Conservation (phyloP, 352 stramenopile genomes). For the Thraustochytrium striatum region DNA sequence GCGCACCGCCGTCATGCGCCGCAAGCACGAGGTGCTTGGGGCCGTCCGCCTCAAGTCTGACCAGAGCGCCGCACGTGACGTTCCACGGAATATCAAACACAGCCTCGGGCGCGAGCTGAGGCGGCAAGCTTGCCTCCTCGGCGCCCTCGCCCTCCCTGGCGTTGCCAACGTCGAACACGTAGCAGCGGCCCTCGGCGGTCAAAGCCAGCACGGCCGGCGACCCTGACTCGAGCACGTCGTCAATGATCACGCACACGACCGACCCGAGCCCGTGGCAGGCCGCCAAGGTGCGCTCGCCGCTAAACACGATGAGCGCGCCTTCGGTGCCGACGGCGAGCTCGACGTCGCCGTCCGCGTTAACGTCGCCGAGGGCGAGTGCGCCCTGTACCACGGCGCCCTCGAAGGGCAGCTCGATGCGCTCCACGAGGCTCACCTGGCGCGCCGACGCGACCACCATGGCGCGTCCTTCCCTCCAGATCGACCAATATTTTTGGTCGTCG, state of each 20-base stretch:
- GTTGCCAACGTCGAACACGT: not conserved
- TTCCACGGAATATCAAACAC: constrained; percentile 40
- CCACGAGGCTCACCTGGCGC: not conserved
- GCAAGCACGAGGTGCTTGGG: not conserved
- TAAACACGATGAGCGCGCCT: constrained; percentile 16
- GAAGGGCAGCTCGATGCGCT: not conserved
- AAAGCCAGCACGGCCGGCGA: not conserved
- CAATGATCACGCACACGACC: constrained; percentile 7
- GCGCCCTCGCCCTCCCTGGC: not conserved
- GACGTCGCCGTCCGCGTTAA: not conserved
- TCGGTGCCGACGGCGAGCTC: constrained; percentile 32
- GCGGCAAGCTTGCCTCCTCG: too few relatives aligned
- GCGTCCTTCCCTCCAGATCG: too few relatives aligned
- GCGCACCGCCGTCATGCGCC: not conserved
- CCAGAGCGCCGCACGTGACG: constrained; percentile 1
- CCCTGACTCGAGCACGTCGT: not conserved
- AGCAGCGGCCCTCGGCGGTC: not conserved
- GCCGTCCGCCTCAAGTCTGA: not conserved
- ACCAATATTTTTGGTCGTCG: too few relatives aligned
- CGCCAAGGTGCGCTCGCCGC: not conserved
- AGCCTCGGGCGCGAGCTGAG: not conserved
- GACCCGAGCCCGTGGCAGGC: not conserved
- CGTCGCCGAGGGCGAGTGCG: constrained; percentile 16
- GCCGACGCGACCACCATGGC: too few relatives aligned
- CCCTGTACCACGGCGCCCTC: not conserved